These are phyloP conservation scores for Fusarium sp. DNA, from an alignment of 2,329 filamentous ascomycete species.

Conservation along the genomic window DNA sequence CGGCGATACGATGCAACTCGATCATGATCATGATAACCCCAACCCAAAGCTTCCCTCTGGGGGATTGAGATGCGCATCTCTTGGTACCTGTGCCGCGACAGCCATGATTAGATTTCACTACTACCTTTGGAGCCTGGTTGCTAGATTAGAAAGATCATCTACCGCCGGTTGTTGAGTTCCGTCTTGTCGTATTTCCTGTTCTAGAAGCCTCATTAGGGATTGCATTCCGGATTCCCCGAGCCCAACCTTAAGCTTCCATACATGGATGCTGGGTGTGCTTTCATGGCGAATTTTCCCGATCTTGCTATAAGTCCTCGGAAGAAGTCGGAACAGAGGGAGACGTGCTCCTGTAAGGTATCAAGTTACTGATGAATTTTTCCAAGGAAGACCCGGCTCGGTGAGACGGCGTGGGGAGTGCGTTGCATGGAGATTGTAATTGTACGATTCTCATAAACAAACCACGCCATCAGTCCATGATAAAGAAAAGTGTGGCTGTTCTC, in stretches of 20 bases:
- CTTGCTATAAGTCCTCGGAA: conserved; percentile 3
- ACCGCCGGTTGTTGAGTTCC: neutral
- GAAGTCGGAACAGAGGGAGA: conserved; percentile 13
- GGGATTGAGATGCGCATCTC: conserved; percentile 19
- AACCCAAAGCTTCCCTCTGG: conserved; percentile 10
- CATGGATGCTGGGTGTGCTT: conserved; percentile 18
- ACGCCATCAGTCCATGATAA: conserved; percentile 39
- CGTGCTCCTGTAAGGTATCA: neutral
- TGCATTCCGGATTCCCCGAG: conserved; percentile 31
- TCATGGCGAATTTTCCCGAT: conserved; percentile 21
- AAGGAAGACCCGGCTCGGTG: conserved; percentile 21
- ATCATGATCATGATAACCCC: conserved; percentile 17
- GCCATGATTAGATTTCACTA: conserved; percentile 19
- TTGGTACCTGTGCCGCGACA: conserved; percentile 4
- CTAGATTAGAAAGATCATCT: neutral
- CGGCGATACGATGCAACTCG: conserved; percentile 33
- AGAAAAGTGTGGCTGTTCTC: conserved; percentile 11
- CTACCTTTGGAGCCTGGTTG: neutral
- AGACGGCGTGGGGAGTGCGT: conserved; percentile 33
- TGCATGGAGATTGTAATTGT: conserved; percentile 36
- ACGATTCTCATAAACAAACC: conserved; percentile 38
- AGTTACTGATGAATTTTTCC: conserved; percentile 20
- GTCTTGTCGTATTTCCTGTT: conserved; percentile 25
- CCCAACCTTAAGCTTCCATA: conserved; percentile 3
- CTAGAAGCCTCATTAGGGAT: conserved; percentile 18